Base-by-base conservation (phyloP, 1,284 basidiomycete species). In the Ustilago curta region DNA sequence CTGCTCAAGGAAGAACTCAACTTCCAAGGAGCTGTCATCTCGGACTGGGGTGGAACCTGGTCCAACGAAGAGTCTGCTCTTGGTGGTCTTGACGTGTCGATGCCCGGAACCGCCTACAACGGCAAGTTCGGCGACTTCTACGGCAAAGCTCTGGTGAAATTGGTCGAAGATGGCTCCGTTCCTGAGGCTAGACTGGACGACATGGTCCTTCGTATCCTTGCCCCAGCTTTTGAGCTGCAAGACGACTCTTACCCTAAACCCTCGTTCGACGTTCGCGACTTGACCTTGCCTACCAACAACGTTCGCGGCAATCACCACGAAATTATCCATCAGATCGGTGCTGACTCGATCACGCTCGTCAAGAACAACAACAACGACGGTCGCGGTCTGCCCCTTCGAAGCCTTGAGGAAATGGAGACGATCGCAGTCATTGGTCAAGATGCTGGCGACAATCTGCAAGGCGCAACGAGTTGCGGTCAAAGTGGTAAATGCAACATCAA, bases 1-100 rank as follows among this genome's bases (percentile, higher is more conserved):
- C 85, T 92, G 23, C 85, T 92, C 53, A 92, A 92, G 85, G 87
- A 87, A 23, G 91, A 93, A 82, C 88, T 89, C 62, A 92, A 91
- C 9, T 94, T 93, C 88, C 90, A 91, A 85, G 92, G 92, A 23
- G 91, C 88, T 68, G 86, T 90, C 55, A 87, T 89, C 85, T 80
- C 77, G 25, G 77, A 80, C 47, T 83, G 76, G 76, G 72, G 73
- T 47, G 77, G 64, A 29, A 69, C 70, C 2, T 65, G 66, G 59
- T 42, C 71, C 14, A 48, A 85, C 1, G 66, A 78, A 11, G 77
- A 77, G 18, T 84, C 85, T 87, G 18, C 87, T 88, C 88, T 88
- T 62, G 85, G 86, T 9, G 92, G 92, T 18, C 86, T 94, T 23
- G 92, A 91, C 82, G 84, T 86, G 81, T 83, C 83, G 42, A 86